Base-by-base conservation (phyloP, 2,329 filamentous ascomycete genomes). In the Aspergillus intermedius region DNA sequence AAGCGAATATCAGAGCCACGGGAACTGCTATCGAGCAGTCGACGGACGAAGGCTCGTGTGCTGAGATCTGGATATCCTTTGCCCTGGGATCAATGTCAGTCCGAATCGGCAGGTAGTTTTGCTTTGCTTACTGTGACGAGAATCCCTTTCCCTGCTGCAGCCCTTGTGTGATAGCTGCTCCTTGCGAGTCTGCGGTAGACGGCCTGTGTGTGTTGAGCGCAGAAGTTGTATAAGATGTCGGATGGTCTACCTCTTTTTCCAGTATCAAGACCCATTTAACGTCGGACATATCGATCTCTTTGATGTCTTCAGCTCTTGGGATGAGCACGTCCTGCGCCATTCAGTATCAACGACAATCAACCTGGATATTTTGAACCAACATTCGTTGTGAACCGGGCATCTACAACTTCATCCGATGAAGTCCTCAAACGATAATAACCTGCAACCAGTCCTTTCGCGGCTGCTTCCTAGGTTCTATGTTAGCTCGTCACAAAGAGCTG, bases 21-120 rank as follows among this genome's bases (percentile, higher is more conserved):
- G n/a, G 53, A 63, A 19, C 41, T 53, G 17, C 61, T 68, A 5
- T 62, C 66, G 47, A 66, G 67, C 21, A 81, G 56, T 22, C 66
- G 65, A 30, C 71, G 74, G 28, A 83, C 61, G 53, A 84, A 77
- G 2, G 67, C 67, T 34, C 81, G 73, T 7, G 80, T 82, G 28
- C 72, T 69, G 22, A 84, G 62, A 56, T 85, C 82, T 1, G 82
- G 82, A 55, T 84, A 84, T 3, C 82, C 82, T 71, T 84, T 84
- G 0, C 76, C 82, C 78, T 82, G 45, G 2, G 34, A 6, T 41
- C 15, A 12, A 12, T 25, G 28, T 49, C 42, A 43, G 40, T 52
- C 3, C 30, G 13, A 37, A 19, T 34, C 10, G 8, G 3, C 9
- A 28, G 25, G 25, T 4, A 15, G 7, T 4, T 40, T 12, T 40